Evolutionary conservation across 2,329 filamentous ascomycete genomes (phyloP).

Genomic region (Diplodia mutila): DNA sequence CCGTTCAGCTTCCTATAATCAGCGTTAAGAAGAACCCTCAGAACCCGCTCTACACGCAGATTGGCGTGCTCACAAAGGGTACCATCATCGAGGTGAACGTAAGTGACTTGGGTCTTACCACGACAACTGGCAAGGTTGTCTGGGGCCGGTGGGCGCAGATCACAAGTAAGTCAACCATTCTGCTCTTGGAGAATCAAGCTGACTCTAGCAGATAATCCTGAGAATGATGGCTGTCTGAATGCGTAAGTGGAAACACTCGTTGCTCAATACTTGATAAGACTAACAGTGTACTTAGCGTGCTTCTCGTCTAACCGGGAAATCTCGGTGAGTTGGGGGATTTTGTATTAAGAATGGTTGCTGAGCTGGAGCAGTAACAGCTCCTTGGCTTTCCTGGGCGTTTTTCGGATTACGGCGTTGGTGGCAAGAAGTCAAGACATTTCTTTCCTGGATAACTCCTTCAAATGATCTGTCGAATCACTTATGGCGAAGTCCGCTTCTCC

Average conservation of each 20-base stretch:
- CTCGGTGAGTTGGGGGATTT: too few species aligned
- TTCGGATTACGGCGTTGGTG: too few species aligned
- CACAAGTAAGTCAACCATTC: slow-evolving; percentile 33
- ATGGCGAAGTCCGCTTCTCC: too few species aligned
- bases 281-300: neutral
- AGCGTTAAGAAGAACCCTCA: slow-evolving; percentile 82
- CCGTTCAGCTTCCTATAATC: slow-evolving; percentile 73
- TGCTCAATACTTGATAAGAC: neutral
- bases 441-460: too few species aligned
- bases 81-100: slow-evolving; percentile 89
- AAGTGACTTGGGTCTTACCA: slow-evolving; percentile 88
- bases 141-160: slow-evolving; percentile 64
- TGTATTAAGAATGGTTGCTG: too few species aligned
- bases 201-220: slow-evolving; percentile 33
- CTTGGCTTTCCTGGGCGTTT: too few species aligned
- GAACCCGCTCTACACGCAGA: slow-evolving; percentile 74
- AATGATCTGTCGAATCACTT: too few species aligned
- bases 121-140: slow-evolving; percentile 62
- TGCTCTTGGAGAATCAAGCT: neutral
- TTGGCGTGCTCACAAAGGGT: slow-evolving; percentile 81
- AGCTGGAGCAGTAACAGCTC: too few species aligned
- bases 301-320: neutral
- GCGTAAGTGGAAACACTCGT: slow-evolving; percentile 28
- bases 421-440: too few species aligned
- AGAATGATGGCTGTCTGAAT: slow-evolving; percentile 46